Base-by-base conservation (phyloP, 2,329 filamentous ascomycete genomes). In the Geoglossum cookeanum region DNA sequence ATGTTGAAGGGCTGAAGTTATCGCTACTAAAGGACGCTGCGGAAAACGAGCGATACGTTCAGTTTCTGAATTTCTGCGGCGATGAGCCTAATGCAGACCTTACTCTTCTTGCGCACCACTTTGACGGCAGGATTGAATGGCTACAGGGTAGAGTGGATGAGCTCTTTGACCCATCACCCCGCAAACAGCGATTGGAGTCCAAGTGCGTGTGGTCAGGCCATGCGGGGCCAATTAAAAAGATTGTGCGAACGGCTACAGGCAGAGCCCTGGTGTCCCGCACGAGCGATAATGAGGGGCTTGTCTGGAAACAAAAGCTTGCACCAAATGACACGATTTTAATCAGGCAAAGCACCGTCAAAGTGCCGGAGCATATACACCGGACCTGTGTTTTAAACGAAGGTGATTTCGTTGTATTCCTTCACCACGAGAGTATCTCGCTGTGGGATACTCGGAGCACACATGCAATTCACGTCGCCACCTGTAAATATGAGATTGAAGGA, bases 181-280 rank as follows among this genome's bases (percentile, higher is more conserved):
- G 77, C 48, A 72, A 71, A 54, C 70, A 75, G 47, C 80, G 86
- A 1, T 70, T 94, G 15, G 70, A 72, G 22, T 74, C 80, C 13
- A 79, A 78, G 60, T 78, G 80, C 1, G 77, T 82, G 1, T 94
- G 89, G 87, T 87, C 87, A 1, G 90, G 91, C 0, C 90, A 96
- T 71, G 85, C 84, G 15, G 78, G 78, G 15, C 76, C 87, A 0
- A 81, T 96, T 60, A 84, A 85, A 64, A 94, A 94, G 66, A 86
- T 95, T 59, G 84, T 94, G 51, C 83, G 89, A 60, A 94, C 90
- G 64, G 85, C 85, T 48, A 86, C 83, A 64, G 90, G 89, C 7
- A 78, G 81, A 61, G 84, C 87, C 3, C 74, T 95, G 48, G 81
- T 94, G 35, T 94, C 90, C 5, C 78, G 87, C 55, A 94, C 90